Base-by-base conservation (phyloP, 345 rosid species). In the Durio zibethinus region DNA sequence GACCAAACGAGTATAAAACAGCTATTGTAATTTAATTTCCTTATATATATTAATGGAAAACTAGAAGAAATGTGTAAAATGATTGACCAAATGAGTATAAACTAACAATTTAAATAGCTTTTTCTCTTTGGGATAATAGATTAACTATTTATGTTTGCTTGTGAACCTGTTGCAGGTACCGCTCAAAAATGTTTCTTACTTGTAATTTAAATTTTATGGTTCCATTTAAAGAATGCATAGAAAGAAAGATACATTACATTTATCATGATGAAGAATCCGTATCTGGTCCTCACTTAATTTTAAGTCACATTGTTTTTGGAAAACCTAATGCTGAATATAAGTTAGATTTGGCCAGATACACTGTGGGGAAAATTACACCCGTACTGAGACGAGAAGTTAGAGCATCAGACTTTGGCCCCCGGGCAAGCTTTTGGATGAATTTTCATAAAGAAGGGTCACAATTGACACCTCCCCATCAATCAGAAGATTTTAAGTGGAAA, bases 351-450 rank as follows among this genome's bases (percentile, higher is more conserved):
- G 65, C 82, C 86, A 95, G 99, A 83, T 93, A 96, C 78, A 96
- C 97, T 47, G 99, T 96, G 76, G 99, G 99, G 63, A 96, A 96
- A 83, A 96, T 96, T 62, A 96, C 99, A 3, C 99, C 99, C 15
- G 91, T 96, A 77, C 99, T 86, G 76, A 89, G 90, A 80, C 86
- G 97, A 79, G 94, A 96, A 87, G 99, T 92, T 65, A 85, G 98
- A 65, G 73, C 90, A 78, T 82, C 94, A 38, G 99, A 96, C 83
- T 96, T 96, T 85, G 98, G 99, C 83, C 89, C 94, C 21, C 85
- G 81, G 72, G 99, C 99, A 60, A 96, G 98, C 88, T 96, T 96
- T 83, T 96, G 97, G 99, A 96, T 96, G 98, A 82, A 82, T 78
- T 96, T 96, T 80, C 99, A 97, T 18, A 90, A 89, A 83, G 93